A percentile compares a stretch with the other conserved stretches of the same genome.
These are phyloP conservation scores for Aspergillus egyptiacus DNA, from an alignment of 495 filamentous ascomycete genomes.

Conservation along the genomic window DNA sequence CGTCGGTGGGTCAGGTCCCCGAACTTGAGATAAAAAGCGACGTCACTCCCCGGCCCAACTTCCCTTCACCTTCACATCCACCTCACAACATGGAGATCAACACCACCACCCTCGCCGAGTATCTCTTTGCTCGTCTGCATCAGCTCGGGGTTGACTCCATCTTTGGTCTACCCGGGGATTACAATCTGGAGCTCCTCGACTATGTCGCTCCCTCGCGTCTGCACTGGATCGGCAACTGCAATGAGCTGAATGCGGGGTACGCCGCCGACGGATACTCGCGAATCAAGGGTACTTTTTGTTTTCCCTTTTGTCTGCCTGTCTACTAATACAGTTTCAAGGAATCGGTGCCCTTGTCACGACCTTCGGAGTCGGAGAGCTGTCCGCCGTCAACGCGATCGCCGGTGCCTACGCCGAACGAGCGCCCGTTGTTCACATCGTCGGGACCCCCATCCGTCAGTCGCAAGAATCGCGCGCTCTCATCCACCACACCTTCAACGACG, in stretches of 20 bases:
- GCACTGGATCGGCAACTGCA: constrained; percentile 69
- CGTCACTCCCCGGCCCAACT: background rate
- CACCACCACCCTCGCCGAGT: constrained; percentile 35
- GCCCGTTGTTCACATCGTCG: constrained; percentile 78
- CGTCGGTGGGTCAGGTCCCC: background rate
- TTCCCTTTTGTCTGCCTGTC: background rate
- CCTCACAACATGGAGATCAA: constrained; percentile 2
- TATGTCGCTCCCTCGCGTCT: constrained; percentile 55
- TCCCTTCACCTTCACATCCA: background rate
- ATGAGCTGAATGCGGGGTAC: constrained; percentile 76
- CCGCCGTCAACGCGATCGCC: constrained; percentile 64
- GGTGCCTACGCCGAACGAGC: constrained; percentile 68
- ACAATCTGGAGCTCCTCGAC: constrained; percentile 63
- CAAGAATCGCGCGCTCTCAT: constrained; percentile 25
- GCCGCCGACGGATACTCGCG: constrained; percentile 77
- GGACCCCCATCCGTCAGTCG: constrained; percentile 28
- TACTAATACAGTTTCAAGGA: background rate
- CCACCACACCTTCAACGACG: constrained; percentile 40
- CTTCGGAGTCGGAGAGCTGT: constrained; percentile 74
- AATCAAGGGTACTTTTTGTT: constrained; percentile 52
- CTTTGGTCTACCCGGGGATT: constrained; percentile 68
- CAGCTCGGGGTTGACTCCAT: constrained; percentile 61
- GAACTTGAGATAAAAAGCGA: background rate
- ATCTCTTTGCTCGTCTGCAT: constrained; percentile 63
- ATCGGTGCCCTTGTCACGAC: constrained; percentile 61